Base-by-base conservation (phyloP, 306 rosid species). In the Glycine latifolia region DNA sequence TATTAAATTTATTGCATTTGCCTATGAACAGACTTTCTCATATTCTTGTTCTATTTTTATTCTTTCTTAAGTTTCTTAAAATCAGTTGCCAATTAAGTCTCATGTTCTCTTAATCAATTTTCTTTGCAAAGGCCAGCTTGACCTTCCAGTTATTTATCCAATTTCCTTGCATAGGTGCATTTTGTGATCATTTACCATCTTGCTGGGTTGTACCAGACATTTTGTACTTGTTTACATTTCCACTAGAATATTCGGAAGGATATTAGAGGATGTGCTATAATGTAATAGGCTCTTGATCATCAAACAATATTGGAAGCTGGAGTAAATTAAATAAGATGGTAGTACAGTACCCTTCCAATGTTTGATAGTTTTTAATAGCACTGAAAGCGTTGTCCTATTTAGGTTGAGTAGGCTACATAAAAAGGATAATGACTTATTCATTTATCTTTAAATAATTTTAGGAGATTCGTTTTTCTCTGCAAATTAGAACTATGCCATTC, bases 201-300 rank as follows among this genome's bases (percentile, higher is more conserved):
- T 48, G n/a, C 4, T 33, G 60, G 75, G n/a, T 43, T 59, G 16
- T 81, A 65, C 67, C 80, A 65, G 55, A 50, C 48, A 78, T 67
- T 79, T 55, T 26, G 43, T 58, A 16, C 67, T 4, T 53, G 33
- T 12, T 67, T 67, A 43, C 20, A 20, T 67, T 20, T 78, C 54
- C 62, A 68, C 16, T 35, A 35, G 39, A 35, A 35, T 35, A 35
- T 35, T 78, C 37, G 48, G 13, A 77, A 68, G 60, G 48, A 67
- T 67, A 12, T 16, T 55, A 17, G 68, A 41, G 49, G 61, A 65
- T 81, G 70, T 46, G 70, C 39, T 5, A 67, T 69, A 13, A 56
- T 55, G 53, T 16, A 43, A 67, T 56, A 54, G 13, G 60, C 37
- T 46, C 31, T 55, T 46, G 59, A 74, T 49, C 46, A 15, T 71